A percentile compares a stretch with the other conserved stretches of the same genome.
These are phyloP conservation scores for Blastobotrys petasosporus DNA, from an alignment of 1,139 yeast species.

Conservation along the genomic window DNA sequence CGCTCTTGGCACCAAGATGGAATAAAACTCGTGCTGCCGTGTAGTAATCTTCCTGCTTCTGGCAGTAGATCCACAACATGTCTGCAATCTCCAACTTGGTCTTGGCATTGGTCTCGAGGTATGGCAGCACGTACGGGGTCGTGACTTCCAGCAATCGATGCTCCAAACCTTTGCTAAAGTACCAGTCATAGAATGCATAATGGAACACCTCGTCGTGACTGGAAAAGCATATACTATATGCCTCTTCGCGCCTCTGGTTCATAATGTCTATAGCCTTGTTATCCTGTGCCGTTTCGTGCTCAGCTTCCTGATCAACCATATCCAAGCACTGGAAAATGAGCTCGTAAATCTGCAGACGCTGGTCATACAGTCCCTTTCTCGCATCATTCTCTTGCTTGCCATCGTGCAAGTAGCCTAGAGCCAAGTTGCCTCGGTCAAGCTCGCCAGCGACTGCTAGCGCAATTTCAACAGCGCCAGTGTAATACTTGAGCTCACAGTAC, in stretches of 20 bases:
- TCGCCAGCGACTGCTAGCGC: constrained; percentile 70
- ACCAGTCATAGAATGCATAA: constrained; percentile 89
- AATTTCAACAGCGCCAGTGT: constrained; percentile 81
- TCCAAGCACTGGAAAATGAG: constrained; percentile 69
- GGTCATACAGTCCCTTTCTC: constrained; percentile 39
- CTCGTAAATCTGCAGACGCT: constrained; percentile 58
- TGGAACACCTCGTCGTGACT: constrained; percentile 81
- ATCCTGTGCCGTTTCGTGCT: constrained; percentile 40
- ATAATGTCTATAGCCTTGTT: constrained; percentile 29
- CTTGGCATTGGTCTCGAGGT: constrained; percentile 66
- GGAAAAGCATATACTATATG: constrained; percentile 68
- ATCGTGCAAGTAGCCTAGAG: constrained; percentile 49
- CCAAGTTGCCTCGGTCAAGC: constrained; percentile 54
- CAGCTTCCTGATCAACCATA: constrained; percentile 62
- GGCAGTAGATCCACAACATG: constrained; percentile 82
- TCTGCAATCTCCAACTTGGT: constrained; percentile 70
- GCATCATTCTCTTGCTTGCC: constrained; percentile 46
- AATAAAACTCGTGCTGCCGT: constrained; percentile 81
- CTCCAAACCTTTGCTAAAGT: constrained; percentile 67
- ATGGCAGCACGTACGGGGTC: constrained; percentile 74
- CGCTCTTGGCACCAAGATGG: constrained; percentile 59
- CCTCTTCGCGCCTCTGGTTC: constrained; percentile 57
- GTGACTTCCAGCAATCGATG: constrained; percentile 73
- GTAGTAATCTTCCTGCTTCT: constrained; percentile 70
- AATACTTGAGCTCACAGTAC: constrained; percentile 71